These are phyloP conservation scores for Monilinia polystroma DNA, from an alignment of 2,329 filamentous ascomycete genomes.

Conservation along the genomic window DNA sequence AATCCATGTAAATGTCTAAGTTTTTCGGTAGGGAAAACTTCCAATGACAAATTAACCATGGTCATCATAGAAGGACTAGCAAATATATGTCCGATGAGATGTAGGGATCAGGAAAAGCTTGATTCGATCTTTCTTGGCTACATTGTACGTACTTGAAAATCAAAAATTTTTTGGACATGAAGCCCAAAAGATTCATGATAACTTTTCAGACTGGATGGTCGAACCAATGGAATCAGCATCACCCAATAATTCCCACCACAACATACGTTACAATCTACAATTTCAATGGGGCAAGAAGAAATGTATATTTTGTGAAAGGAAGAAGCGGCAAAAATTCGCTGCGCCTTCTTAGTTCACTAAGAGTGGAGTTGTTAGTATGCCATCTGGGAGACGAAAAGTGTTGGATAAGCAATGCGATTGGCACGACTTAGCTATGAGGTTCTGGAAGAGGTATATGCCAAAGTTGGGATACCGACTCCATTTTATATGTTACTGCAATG, in stretches of 20 bases:
- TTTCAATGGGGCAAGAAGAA: conserved; percentile 19
- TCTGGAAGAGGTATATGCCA: background rate
- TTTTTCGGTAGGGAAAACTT: conserved; percentile 48
- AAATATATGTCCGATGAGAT: conserved; percentile 22
- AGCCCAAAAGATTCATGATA: background rate
- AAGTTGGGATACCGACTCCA: conserved; percentile 13
- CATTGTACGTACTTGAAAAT: background rate
- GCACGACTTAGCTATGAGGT: too few species aligned
- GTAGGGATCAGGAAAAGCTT: conserved; percentile 23
- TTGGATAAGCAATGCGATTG: too few species aligned
- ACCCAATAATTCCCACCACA: background rate
- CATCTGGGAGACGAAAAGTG: too few species aligned
- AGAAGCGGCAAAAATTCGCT: conserved; percentile 32
- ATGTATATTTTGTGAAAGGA: conserved; percentile 30
- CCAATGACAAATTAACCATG: conserved; percentile 62
- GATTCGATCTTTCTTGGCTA: conserved; percentile 17
- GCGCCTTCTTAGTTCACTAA: background rate
- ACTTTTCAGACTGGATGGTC: background rate
- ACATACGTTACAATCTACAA: conserved; percentile 20
- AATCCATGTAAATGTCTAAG: conserved; percentile 49
- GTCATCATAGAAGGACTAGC: conserved; percentile 66
- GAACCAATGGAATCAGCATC: conserved; percentile 2
- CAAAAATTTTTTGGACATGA: too few species aligned
- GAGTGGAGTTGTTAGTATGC: too few species aligned
- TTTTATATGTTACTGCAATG: conserved; percentile 17